phyloP scores from a whole-genome alignment of 129 eudicot genomes.

The Flaveria brownii region DNA sequence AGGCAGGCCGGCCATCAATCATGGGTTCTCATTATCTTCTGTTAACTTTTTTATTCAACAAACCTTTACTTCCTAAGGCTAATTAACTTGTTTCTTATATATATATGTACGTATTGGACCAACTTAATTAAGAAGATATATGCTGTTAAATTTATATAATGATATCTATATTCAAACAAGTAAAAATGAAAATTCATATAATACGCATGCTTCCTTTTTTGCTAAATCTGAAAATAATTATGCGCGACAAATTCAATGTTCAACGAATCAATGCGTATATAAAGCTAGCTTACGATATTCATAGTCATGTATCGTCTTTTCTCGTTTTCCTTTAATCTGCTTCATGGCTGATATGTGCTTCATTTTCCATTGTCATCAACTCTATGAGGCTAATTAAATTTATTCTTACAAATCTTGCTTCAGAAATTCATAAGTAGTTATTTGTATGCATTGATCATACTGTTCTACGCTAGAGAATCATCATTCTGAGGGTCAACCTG shows the following conservation, averaged over 20 bases:
- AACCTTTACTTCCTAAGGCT: not conserved
- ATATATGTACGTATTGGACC: constrained; percentile 8
- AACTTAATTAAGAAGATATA: not conserved
- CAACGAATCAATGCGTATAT: not conserved
- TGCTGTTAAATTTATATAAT: not conserved
- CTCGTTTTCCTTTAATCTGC: constrained; percentile 18
- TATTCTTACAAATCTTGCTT: constrained; percentile 3
- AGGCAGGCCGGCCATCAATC: not conserved
- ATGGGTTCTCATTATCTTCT: not conserved
- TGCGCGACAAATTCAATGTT: not conserved
- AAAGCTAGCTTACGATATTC: constrained; percentile 16
- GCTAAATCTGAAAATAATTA: constrained; percentile 9
- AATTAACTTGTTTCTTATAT: not conserved
- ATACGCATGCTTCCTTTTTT: not conserved
- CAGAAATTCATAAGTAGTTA: not conserved
- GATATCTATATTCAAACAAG: not conserved
- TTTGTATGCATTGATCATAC: constrained; percentile 8
- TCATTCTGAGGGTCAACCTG: constrained; percentile 35
- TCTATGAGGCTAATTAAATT: constrained; percentile 1
- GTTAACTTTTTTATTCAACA: constrained; percentile 19
- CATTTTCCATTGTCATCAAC: not conserved
- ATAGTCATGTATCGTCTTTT: not conserved
- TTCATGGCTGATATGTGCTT: constrained; percentile 13
- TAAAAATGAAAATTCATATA: not conserved
- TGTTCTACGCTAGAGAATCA: constrained; percentile 30